These are phyloP conservation scores for Fusarium sp. DNA, from an alignment of 2,329 filamentous ascomycete genomes.

Conservation along the genomic window DNA sequence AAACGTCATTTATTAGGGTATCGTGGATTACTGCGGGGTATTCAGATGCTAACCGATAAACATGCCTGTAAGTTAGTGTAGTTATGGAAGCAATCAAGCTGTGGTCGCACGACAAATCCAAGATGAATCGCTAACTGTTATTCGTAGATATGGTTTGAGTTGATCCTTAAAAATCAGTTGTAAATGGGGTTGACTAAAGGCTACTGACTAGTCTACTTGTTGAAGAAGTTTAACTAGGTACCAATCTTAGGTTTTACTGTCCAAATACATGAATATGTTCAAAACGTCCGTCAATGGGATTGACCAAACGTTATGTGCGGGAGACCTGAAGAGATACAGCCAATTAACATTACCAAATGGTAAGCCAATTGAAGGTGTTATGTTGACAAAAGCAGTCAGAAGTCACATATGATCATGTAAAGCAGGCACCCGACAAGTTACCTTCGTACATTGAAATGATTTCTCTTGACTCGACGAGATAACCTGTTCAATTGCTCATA, in stretches of 20 bases:
- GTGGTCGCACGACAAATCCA: conserved; percentile 6
- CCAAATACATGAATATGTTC: not conserved
- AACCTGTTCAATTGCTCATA: not conserved
- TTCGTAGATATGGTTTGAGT: not conserved
- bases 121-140: not conserved
- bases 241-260: not conserved
- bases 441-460: not conserved
- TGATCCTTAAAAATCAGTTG: not conserved
- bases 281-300: not conserved
- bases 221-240: not conserved
- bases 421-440: not conserved
- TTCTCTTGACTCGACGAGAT: too few relatives aligned
- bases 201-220: not conserved
- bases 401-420: not conserved
- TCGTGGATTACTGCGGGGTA: conserved; percentile 34
- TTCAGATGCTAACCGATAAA: conserved; percentile 23
- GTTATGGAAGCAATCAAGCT: conserved; percentile 8
- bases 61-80: not conserved
- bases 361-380: not conserved
- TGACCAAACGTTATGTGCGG: not conserved
- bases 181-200: not conserved
- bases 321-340: not conserved
- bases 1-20: conserved; percentile 31
- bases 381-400: not conserved
- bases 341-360: not conserved